Conservation (phyloP, 345 rosid genomes). For the Turnera subulata region DNA sequence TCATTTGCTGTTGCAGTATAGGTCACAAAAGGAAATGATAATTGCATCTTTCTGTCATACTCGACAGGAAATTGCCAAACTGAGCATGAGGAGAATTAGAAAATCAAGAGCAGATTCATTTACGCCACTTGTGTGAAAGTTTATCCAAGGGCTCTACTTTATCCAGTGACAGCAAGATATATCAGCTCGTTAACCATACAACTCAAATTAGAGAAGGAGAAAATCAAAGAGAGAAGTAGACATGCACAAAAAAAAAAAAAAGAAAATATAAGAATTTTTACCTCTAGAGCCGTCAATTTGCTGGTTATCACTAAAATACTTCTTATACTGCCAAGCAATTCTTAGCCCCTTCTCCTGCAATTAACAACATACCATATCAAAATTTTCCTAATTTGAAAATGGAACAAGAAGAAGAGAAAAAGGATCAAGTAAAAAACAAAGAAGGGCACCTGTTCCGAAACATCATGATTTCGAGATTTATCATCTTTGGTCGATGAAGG, state of each 20-base stretch:
- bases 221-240: neutral
- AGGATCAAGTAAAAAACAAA: neutral
- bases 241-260: neutral
- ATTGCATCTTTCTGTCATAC: no score
- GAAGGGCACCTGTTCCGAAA: conserved; percentile 47
- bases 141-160: no score
- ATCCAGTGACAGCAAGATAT: no score
- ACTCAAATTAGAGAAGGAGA: neutral
- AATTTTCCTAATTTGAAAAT: neutral
- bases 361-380: neutral
- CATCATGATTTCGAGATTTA: conserved; percentile 32
- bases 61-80: no score
- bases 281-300: conserved; percentile 35
- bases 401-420: conserved; percentile 2
- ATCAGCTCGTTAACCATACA: neutral
- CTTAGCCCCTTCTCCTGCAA: conserved; percentile 68
- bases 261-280: neutral
- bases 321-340: conserved; percentile 91
- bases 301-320: conserved; percentile 73
- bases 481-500: conserved; percentile 60
- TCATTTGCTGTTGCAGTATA: no score
- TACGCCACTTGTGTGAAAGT: no score
- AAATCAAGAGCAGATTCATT: no score
- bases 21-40: no score
- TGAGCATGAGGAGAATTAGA: no score